phyloP scores from a whole-genome alignment of 106 monocot genomes.

The Dendrobium nobile region DNA sequence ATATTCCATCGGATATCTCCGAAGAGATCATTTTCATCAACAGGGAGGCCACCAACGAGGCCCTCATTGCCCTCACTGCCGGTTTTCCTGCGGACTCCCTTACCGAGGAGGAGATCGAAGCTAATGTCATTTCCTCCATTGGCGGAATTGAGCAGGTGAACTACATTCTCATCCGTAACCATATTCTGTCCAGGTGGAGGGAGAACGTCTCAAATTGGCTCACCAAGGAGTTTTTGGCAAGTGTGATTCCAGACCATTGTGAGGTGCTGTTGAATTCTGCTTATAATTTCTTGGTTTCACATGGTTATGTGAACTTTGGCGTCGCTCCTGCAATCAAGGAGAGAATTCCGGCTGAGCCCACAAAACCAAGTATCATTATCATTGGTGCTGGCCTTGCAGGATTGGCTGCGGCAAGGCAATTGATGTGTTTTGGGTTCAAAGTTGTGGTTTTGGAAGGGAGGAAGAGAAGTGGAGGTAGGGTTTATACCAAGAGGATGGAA shows the following conservation, averaged over 20 bases:
- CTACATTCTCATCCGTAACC: constrained; percentile 35
- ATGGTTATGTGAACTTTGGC: constrained; percentile 87
- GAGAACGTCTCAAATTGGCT: constrained; percentile 20
- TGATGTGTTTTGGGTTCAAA: constrained; percentile 71
- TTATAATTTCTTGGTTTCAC: constrained; percentile 58
- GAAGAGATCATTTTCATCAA: constrained; percentile 98
- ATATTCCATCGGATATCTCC: constrained; percentile 27
- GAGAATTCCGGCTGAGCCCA: constrained; percentile 44
- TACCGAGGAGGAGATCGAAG: constrained; percentile 94
- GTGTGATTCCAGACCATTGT: constrained; percentile 50
- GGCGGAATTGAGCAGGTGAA: constrained; percentile 98
- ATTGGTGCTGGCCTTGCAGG: constrained; percentile 84
- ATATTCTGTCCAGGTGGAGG: constrained; percentile 20
- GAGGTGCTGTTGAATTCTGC: constrained; percentile 55
- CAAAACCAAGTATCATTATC: constrained; percentile 41
- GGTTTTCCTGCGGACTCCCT: constrained; percentile 98
- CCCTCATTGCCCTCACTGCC: constrained; percentile 79
- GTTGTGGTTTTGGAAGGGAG: constrained; percentile 79
- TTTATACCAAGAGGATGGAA: constrained; percentile 90
- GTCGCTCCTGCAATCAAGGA: constrained; percentile 64
- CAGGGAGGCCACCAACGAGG: constrained; percentile 88
- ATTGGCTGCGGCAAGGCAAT: constrained; percentile 72
- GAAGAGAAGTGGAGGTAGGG: constrained; percentile 87
- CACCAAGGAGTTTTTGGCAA: constrained; percentile 19
- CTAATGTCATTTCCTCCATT: constrained; percentile 68